Evolutionary conservation across 306 rosid genomes (phyloP).

Genomic region (Trifolium dubium): DNA sequence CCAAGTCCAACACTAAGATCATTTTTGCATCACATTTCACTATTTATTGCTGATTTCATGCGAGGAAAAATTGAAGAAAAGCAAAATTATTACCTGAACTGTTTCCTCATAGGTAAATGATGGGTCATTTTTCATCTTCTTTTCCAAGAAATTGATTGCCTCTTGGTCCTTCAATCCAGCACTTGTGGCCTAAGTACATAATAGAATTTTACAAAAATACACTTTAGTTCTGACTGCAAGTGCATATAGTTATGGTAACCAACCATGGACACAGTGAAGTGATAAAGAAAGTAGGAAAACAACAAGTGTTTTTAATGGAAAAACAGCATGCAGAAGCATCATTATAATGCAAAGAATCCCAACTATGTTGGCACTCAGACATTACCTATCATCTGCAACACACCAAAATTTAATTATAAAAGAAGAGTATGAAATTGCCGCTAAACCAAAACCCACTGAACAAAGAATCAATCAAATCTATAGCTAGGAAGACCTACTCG

Average conservation of each 20-base stretch:
- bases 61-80: neutral
- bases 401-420: neutral
- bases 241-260: neutral
- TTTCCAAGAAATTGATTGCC: conserved; percentile 98
- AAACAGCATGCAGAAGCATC: neutral
- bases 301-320: neutral
- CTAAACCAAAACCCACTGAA: neutral
- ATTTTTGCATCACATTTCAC: neutral
- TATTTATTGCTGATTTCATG: neutral
- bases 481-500: neutral
- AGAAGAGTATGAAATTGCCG: neutral
- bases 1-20: conserved; percentile 3
- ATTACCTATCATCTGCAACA: neutral
- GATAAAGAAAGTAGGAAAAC: neutral
- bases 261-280: neutral
- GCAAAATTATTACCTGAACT: conserved; percentile 71
- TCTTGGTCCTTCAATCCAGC: conserved; percentile 98
- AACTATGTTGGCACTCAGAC: neutral
- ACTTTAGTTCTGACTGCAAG: conserved; percentile 23
- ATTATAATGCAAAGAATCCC: neutral
- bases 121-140: conserved; percentile 99
- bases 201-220: conserved; percentile 28
- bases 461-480: neutral
- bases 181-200: conserved; percentile 82
- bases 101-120: conserved; percentile 90